Evolutionary conservation across 2,329 filamentous ascomycete species (phyloP), one percentile per base, ranked within the genome.

Genomic region (Claviceps maximensis): DNA sequence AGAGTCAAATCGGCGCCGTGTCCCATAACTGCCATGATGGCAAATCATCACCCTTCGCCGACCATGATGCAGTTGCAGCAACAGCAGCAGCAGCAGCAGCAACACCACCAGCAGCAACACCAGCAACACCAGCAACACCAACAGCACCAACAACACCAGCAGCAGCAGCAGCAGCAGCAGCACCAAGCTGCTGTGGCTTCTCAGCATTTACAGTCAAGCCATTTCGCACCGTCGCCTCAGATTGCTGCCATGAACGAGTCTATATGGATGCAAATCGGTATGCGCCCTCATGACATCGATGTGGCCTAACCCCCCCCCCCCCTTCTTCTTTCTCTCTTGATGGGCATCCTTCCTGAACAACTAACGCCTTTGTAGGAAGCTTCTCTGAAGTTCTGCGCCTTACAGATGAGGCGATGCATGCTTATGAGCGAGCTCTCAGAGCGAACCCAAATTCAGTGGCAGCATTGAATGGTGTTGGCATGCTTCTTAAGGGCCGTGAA

Each of bases 221-320:
- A 81, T 60, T 80, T 79, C 61, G 74, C 79, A 49, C 78, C 86
- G 23, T 82, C 86, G 60, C 86, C 90, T 61, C 85, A 88, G 65
- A 80, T 95, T 51, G 77, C 82, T 6, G 74, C 80, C 7, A 79
- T 91, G 63, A 97, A 95, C 63, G 91, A 97, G 71, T 77, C 79
- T 49, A 83, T 95, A 53, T 97, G 91, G 91, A 78, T 95, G 64
- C 87, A 93, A 67, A 86, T 97, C 60, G 91, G 89, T 95, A 84
- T 58, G 82, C 25, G 31, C 31, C 6, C 33, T 69, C 44, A 38
- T 53, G 49, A n/a, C 51, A 5, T 36, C 21, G 49, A 38, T 10
- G 17, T 21, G 31, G 8, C 36, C 36, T 7, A 7, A 17, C 36
- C 1, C 36, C 15, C 8, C 31, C 31, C 10, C 31, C 33, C 33